Evolutionary conservation across 805 yeast species (phyloP).

Genomic region (Kluyveromyces starmeri): DNA sequence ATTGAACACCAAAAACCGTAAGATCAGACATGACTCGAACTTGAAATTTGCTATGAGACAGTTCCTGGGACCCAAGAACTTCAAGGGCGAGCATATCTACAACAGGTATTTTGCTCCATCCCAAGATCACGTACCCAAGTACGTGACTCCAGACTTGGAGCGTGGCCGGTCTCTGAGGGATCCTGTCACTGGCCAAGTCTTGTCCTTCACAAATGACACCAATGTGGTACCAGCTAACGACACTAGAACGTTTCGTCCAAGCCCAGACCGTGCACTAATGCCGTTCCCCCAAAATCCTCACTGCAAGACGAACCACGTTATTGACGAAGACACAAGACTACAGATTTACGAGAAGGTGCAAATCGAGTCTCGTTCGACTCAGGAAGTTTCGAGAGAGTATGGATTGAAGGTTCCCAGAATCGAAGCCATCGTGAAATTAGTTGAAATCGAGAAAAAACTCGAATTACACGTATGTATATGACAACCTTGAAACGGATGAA

Average conservation of each 20-base stretch:
- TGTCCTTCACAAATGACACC: constrained; percentile 15
- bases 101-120: constrained; percentile 70
- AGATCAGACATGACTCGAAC: constrained; percentile 37
- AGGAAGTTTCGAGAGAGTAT: constrained; percentile 66
- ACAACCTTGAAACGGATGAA: neutral
- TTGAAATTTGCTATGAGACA: constrained; percentile 56
- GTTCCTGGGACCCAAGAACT: constrained; percentile 77
- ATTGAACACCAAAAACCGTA: constrained; percentile 33
- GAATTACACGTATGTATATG: constrained; percentile 46
- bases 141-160: constrained; percentile 50
- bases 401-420: constrained; percentile 79
- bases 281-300: constrained; percentile 78
- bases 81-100: constrained; percentile 68
- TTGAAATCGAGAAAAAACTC: constrained; percentile 57
- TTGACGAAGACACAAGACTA: constrained; percentile 51
- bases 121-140: constrained; percentile 62
- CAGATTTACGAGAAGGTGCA: constrained; percentile 50
- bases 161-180: constrained; percentile 31
- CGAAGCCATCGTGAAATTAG: constrained; percentile 74
- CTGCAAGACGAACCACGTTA: constrained; percentile 56
- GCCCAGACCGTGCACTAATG: constrained; percentile 32
- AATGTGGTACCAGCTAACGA: constrained; percentile 8
- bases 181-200: constrained; percentile 25
- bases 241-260: constrained; percentile 8
- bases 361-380: constrained; percentile 47